phyloP scores from a whole-genome alignment of 352 stramenopile genomes.

The Pythium vanterpoolii region DNA sequence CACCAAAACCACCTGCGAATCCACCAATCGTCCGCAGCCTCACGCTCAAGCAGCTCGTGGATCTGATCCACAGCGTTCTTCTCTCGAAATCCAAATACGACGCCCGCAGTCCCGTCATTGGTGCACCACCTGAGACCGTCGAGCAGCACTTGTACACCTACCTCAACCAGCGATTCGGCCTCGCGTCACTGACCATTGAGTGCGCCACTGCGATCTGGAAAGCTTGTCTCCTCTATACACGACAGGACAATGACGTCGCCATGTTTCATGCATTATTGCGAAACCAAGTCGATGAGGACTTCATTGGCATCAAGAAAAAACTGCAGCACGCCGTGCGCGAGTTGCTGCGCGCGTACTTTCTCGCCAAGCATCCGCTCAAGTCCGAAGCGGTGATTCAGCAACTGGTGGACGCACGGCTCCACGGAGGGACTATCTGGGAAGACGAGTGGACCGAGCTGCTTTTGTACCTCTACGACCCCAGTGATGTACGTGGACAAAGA shows the following conservation, averaged over 20 bases:
- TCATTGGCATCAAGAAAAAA: conserved; percentile 71
- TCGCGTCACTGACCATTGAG: conserved; percentile 70
- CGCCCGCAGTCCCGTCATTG: conserved; percentile 29
- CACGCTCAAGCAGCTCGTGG: conserved; percentile 76
- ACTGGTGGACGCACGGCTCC: conserved; percentile 42
- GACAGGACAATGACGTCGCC: conserved; percentile 62
- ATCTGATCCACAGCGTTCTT: conserved; percentile 71
- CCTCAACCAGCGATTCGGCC: conserved; percentile 82
- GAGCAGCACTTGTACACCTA: conserved; percentile 91
- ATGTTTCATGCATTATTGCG: conserved; percentile 75
- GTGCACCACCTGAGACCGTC: conserved; percentile 72
- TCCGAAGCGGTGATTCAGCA: conserved; percentile 45
- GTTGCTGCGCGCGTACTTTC: conserved; percentile 67
- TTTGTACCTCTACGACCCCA: conserved; percentile 71
- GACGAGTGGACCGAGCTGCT: conserved; percentile 74
- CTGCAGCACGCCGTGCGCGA: conserved; percentile 71
- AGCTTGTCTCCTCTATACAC: conserved; percentile 42
- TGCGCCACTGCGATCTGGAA: conserved; percentile 85
- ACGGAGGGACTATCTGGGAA: conserved; percentile 36
- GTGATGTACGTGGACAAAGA: conserved; percentile 41
- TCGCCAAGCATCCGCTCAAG: conserved; percentile 63
- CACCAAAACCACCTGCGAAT: background rate
- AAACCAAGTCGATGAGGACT: conserved; percentile 84
- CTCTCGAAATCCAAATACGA: conserved; percentile 74
- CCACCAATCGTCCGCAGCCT: conserved; percentile 34